A percentile compares a stretch with the other conserved stretches of the same genome.
Conservation (phyloP, 2,329 filamentous ascomycete species). For the Aspergillus felis region DNA sequence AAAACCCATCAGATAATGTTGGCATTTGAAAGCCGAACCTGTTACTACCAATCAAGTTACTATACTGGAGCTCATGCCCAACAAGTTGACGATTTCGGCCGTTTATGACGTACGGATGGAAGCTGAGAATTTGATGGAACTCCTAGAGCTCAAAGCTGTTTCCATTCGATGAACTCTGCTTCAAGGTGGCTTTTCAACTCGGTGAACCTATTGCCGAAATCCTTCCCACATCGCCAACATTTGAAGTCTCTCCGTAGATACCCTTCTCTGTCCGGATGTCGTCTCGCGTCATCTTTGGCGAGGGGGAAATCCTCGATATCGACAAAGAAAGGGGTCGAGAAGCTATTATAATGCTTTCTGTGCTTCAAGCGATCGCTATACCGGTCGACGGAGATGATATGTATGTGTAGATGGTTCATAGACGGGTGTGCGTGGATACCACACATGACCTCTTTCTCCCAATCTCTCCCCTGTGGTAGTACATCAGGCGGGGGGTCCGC, state of each 20-base stretch:
- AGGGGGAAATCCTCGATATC: constrained; percentile 76
- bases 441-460: constrained; percentile 66
- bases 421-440: constrained; percentile 85
- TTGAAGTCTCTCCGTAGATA: constrained; percentile 64
- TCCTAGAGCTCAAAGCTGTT: constrained; percentile 47
- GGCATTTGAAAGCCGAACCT: background rate
- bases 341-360: constrained; percentile 88
- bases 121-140: background rate
- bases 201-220: constrained; percentile 71
- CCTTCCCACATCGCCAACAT: constrained; percentile 79
- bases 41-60: background rate
- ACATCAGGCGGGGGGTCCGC: constrained; percentile 46
- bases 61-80: background rate
- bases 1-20: constrained; percentile 1
- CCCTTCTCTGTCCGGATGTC: constrained; percentile 52
- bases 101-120: background rate
- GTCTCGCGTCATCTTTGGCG: constrained; percentile 58
- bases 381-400: constrained; percentile 79
- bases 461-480: constrained; percentile 72
- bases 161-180: constrained; percentile 74
- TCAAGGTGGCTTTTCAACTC: constrained; percentile 71
- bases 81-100: background rate
- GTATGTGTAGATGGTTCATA: constrained; percentile 89
- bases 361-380: constrained; percentile 68
- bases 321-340: constrained; percentile 80